Conservation (phyloP, 345 rosid species). For the Mercurialis annua region DNA sequence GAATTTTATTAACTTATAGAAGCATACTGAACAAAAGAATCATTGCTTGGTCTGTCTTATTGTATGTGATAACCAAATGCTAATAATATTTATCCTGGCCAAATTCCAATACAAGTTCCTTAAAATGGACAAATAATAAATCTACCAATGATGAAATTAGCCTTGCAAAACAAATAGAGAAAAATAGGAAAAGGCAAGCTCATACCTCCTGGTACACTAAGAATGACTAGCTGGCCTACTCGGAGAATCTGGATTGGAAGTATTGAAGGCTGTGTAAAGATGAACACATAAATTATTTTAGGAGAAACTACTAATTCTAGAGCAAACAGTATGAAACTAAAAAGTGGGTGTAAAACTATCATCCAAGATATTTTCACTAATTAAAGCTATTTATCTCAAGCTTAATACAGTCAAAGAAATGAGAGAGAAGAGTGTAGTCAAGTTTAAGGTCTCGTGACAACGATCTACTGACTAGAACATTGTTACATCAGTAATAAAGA, state of each 20-base stretch:
- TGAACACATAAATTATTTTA: conserved; percentile 11
- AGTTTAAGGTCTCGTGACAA: neutral
- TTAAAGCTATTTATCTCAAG: neutral
- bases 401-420: neutral
- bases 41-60: neutral
- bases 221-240: conserved; percentile 90
- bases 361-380: neutral
- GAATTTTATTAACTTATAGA: conserved; percentile 2
- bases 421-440: neutral
- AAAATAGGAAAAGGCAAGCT: conserved; percentile 5
- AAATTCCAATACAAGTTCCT: neutral
- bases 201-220: conserved; percentile 91
- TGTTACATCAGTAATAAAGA: neutral
- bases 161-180: neutral
- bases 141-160: neutral
- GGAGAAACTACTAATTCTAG: neutral
- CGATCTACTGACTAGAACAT: neutral
- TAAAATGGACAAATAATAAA: neutral
- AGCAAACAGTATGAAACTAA: neutral
- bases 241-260: conserved; percentile 89
- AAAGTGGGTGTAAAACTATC: conserved; percentile 10
- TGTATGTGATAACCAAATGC: neutral
- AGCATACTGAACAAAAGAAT: neutral
- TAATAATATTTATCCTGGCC: neutral
- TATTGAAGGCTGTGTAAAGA: conserved; percentile 77